Evolutionary conservation across 2,329 filamentous ascomycete genomes (phyloP).

Genomic region (Neopestalotiopsis clavispora): DNA sequence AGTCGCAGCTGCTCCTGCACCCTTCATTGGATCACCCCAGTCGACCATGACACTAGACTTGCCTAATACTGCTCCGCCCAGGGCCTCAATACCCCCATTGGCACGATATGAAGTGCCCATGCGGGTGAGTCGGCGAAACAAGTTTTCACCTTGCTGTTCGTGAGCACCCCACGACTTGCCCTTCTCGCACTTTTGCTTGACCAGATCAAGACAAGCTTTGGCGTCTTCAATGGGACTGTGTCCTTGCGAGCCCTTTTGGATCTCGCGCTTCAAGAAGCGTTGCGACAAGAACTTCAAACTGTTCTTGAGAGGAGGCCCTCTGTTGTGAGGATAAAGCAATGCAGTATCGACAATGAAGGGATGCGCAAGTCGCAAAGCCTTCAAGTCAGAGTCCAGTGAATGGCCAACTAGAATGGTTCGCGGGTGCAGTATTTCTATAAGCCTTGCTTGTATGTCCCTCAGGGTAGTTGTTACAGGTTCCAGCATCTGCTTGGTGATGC

Average conservation of each 20-base stretch:
- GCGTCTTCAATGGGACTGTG: conserved; percentile 96
- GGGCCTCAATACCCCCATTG: conserved; percentile 62
- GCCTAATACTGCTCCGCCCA: conserved; percentile 57
- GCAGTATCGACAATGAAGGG: conserved; percentile 94
- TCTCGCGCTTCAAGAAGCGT: conserved; percentile 84
- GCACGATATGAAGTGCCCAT: conserved; percentile 66
- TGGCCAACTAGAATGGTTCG: conserved; percentile 79
- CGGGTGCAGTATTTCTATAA: conserved; percentile 74
- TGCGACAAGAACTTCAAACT: conserved; percentile 88
- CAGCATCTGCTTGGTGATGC: conserved; percentile 88
- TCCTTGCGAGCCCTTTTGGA: conserved; percentile 78
- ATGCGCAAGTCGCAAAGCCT: conserved; percentile 83
- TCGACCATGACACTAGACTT: conserved; percentile 81
- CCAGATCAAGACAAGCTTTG: conserved; percentile 85
- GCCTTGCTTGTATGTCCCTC: conserved; percentile 77
- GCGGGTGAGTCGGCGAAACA: conserved; percentile 81
- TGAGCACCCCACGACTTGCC: conserved; percentile 84
- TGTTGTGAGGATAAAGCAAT: conserved; percentile 86
- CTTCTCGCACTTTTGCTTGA: conserved; percentile 95
- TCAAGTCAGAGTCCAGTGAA: conserved; percentile 82
- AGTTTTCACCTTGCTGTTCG: conserved; percentile 80
- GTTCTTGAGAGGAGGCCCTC: conserved; percentile 87
- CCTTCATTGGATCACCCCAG: conserved; percentile 79
- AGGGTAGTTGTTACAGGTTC: conserved; percentile 83
- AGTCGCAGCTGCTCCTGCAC: conserved; percentile 60